Evolutionary conservation across 441 rosid species (phyloP), one percentile per base, ranked within the genome.

Genomic region (Syzygium syzygioides): DNA sequence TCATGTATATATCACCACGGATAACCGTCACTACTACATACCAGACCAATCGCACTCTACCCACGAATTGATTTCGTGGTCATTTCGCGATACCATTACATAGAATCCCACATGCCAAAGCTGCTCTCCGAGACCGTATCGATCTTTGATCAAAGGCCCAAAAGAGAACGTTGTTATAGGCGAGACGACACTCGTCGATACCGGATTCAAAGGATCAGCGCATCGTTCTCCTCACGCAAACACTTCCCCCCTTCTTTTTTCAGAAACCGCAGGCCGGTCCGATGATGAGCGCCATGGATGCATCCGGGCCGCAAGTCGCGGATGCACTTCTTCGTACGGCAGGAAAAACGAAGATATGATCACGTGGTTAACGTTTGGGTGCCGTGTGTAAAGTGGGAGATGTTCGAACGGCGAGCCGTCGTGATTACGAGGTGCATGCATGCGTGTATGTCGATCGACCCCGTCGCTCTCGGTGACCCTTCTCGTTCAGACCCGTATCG

Each of bases 31-130:
- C 68, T 62, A 14, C 10, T 10, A 5, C 11, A 10, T 23, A 68
- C 79, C 0, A 4, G 19, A 19, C 48, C 7, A 32, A 34, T 0
- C 26, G 48, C 1, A 4, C 79, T 0, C 9, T 13, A 20, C 48
- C 48, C 5, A 4, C 25, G 18, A 20, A 62, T 66, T 66, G 79
- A 68, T 37, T 20, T 34, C 1, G 23, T 25, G 50, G 50, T 37
- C 15, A 11, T 3, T 20, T 25, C 28, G 10, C 12, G 62, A 25
- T 57, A 45, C 1, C 62, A 4, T 25, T 20, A 9, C 52, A 12
- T 3, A 50, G 37, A 71, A 71, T 20, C 25, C 28, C 1, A 14
- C 15, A 1, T 45, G 48, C 48, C 48, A 7, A 45, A 1, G 9
- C 48, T 45, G 48, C 48, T 45, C 48, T 45, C 9, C 48, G 48